Percentiles rank a stretch among this genome's conserved stretches.
Conservation (phyloP, 2,329 filamentous ascomycete genomes). For the Xylaria sp. region DNA sequence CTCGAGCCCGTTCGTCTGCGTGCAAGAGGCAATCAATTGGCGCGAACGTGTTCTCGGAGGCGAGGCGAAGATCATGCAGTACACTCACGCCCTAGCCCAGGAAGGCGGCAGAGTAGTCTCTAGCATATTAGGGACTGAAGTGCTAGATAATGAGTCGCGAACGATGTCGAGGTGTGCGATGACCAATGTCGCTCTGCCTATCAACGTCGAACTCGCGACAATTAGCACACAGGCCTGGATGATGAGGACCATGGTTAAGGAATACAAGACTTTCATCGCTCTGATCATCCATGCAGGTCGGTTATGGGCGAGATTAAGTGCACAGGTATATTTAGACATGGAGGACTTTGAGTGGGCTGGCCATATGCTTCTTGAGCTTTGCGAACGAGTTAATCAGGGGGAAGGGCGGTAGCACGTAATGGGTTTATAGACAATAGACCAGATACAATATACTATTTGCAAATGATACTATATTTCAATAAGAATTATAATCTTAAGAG, state of each 20-base stretch:
- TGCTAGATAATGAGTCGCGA: conserved; percentile 72
- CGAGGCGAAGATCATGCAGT: conserved; percentile 74
- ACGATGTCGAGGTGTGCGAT: conserved; percentile 75
- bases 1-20: conserved; percentile 74
- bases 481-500: neutral
- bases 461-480: too few relatives aligned
- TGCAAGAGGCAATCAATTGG: conserved; percentile 78
- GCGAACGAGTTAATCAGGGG: conserved; percentile 50
- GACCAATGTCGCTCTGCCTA: conserved; percentile 77
- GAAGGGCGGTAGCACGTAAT: conserved; percentile 5
- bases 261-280: conserved; percentile 78
- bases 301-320: conserved; percentile 79
- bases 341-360: conserved; percentile 80
- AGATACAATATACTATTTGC: too few relatives aligned
- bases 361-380: conserved; percentile 63
- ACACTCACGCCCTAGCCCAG: conserved; percentile 70
- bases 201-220: conserved; percentile 53
- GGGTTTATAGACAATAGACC: neutral
- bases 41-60: conserved; percentile 75
- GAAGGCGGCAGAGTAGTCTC: conserved; percentile 71
- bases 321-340: conserved; percentile 84
- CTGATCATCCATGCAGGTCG: conserved; percentile 68
- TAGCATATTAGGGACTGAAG: conserved; percentile 71
- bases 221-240: conserved; percentile 66
- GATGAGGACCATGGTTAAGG: conserved; percentile 59